Evolutionary conservation across 208 protist genomes (phyloP), one percentile per base, ranked within the genome.

Genomic region (Trypanosoma scelopori): DNA sequence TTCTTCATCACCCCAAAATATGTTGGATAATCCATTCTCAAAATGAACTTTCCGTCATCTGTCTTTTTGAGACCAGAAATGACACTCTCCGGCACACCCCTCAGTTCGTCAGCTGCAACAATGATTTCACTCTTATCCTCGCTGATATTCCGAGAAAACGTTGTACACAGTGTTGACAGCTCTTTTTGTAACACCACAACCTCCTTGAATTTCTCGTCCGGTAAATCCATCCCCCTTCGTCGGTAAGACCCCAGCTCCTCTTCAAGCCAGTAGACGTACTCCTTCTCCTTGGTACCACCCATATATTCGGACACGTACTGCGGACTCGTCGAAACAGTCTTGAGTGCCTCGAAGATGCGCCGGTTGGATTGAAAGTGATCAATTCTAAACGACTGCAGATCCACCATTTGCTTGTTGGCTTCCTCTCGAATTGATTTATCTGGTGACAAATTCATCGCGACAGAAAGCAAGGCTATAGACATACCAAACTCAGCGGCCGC

Each of bases 1-100:
- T 84, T 87, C 65, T 81, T 84, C 89, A 92, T 87, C 25, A 94
- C 82, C 7, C 71, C 84, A 72, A 92, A 93, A 76, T 85, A 93
- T 13, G 89, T 95, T 27, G 89, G 86, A 62, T 93, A 93, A 70
- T 95, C 89, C 76, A 93, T 85, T 63, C 87, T 90, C 41, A 91
- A 71, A 13, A 84, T 77, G 53, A 69, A 82, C 46, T 59, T 69
- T 5, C 76, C 82, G 41, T 74, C 80, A 35, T 76, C 65, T 28
- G 53, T 41, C 32, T 63, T 80, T 55, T 73, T 75, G 32, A 93
- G 72, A 20, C 55, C 27, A 39, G 49, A 64, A 28, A 91, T 41
- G n/a, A 87, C 41, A 47, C 27, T 68, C 46, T 82, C 80, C n/a
- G 86, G 78, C 22, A 93, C 84, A 22, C 89, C 86, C 48, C 71